Base-by-base conservation (phyloP, 2,329 filamentous ascomycete species). In the Fusarium nurragi region DNA sequence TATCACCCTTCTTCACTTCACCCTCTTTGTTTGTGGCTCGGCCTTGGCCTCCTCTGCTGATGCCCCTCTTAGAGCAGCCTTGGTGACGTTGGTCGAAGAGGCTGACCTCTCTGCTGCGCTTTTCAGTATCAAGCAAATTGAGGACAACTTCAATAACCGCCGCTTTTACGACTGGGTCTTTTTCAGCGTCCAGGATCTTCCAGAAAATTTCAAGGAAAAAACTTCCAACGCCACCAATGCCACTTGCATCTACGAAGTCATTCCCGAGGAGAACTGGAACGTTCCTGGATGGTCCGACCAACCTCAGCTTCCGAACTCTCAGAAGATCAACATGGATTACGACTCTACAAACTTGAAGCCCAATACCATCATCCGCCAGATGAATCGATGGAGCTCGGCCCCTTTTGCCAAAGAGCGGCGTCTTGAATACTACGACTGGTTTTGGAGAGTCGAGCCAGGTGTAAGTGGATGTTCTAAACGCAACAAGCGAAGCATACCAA, bases 141-240 rank as follows among this genome's bases (percentile, higher is more conserved):
- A 79, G 54, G 65, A 73, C 6, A 71, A 71, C 2, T 96, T 92
- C 89, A 96, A 96, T 73, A 79, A 81, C 73, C 92, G 92, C 65
- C 90, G 93, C 80, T 90, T 90, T 71, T 96, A 96, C 73, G 90
- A 93, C 40, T 96, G 92, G 90, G 89, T 91, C 38, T 94, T 96
- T 79, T 92, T 95, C 83, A 95, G 94, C 77, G 88, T 93, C 70
- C 86, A 89, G 49, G 88, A 89, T 5, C 93, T 96, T 74, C 89
- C 88, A 5, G 86, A 91, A 10, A 87, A 90, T 58, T 96, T 96
- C 81, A 94, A 91, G 74, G 79, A 80, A 32, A 80, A 81, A 56
- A 92, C 90, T 0, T 82, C 84, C 47, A 89, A 87, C 43, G 85
- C 86, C 34, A 94, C 92, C 3, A 87, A 87, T 54, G 90, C 91